Conservation (phyloP, 2,329 filamentous ascomycete species). For the Talaromyces albobiverticillius region DNA sequence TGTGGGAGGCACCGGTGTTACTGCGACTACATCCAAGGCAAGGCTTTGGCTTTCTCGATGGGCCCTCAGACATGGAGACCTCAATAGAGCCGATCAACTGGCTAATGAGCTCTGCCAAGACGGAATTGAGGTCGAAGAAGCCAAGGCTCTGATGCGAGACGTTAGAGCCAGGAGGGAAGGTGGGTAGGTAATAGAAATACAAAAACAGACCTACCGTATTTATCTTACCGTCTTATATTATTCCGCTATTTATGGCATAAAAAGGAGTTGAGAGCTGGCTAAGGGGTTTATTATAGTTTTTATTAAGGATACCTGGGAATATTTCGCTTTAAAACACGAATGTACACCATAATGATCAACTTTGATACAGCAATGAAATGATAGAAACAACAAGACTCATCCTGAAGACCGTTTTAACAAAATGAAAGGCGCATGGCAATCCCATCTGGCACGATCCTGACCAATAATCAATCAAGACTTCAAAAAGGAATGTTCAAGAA, state of each 20-base stretch:
- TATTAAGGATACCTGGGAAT: not conserved
- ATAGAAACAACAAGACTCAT: not conserved
- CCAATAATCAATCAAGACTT: not conserved
- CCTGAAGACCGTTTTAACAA: not conserved
- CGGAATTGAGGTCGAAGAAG: conserved; percentile 93
- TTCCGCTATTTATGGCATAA: not conserved
- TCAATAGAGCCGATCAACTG: conserved; percentile 71
- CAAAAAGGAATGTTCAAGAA: not conserved
- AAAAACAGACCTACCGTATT: not conserved
- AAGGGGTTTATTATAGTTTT: not conserved
- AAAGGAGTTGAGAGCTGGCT: not conserved
- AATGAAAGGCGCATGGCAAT: not conserved
- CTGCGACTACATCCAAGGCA: conserved; percentile 85
- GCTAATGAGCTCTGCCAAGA: conserved; percentile 93
- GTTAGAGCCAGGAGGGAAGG: conserved; percentile 71
- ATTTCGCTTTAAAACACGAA: not conserved
- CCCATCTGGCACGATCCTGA: not conserved
- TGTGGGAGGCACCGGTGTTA: conserved; percentile 71
- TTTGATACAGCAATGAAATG: not conserved
- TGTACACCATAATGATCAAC: not conserved
- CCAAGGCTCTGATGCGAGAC: conserved; percentile 86
- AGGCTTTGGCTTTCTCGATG: conserved; percentile 88
- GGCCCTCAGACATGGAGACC: conserved; percentile 73
- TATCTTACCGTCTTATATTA: not conserved
- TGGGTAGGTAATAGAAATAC: conserved; percentile 6